Percentiles rank a stretch among this genome's conserved stretches.
phyloP scores from a whole-genome alignment of 495 filamentous ascomycete species.

The Aspergillus cavernicola region DNA sequence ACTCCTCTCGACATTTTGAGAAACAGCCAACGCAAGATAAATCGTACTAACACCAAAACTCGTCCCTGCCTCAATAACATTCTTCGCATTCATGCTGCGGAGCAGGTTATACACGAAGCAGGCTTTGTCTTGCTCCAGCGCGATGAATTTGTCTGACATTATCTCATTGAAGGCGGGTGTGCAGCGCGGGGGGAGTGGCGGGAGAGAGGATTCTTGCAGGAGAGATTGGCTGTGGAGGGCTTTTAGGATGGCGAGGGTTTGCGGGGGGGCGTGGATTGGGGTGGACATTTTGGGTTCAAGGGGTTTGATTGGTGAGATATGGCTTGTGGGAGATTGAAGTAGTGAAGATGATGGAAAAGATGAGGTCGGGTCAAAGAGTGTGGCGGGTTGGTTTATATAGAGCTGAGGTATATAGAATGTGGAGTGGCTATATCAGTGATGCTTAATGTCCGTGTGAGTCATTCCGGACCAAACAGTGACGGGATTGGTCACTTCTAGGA shows the following conservation, averaged over 20 bases:
- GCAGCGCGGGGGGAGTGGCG: not conserved
- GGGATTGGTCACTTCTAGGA: too few species aligned
- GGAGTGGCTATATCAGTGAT: too few species aligned
- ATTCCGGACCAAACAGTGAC: too few species aligned
- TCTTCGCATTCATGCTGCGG: constrained; percentile 36
- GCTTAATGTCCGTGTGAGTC: too few species aligned
- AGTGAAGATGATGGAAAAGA: too few species aligned
- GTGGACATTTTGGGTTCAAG: not conserved
- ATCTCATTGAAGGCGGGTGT: too few species aligned
- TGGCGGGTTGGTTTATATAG: too few species aligned
- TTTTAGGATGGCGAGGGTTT: not conserved
- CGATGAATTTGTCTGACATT: constrained; percentile 50
- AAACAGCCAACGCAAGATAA: constrained; percentile 51
- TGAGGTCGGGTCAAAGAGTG: too few species aligned
- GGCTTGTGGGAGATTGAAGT: too few species aligned
- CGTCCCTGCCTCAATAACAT: constrained; percentile 52
- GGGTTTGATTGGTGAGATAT: too few species aligned
- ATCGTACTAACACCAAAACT: constrained; percentile 57
- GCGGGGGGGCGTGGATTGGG: not conserved
- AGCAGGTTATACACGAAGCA: constrained; percentile 46
- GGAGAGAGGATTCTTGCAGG: not conserved
- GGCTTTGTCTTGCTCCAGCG: constrained; percentile 50
- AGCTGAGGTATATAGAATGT: too few species aligned
- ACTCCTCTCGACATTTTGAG: constrained; percentile 18
- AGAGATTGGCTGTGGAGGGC: not conserved